Evolutionary conservation across 2,329 filamentous ascomycete genomes (phyloP).

Genomic region (Epichloe sylvatica): DNA sequence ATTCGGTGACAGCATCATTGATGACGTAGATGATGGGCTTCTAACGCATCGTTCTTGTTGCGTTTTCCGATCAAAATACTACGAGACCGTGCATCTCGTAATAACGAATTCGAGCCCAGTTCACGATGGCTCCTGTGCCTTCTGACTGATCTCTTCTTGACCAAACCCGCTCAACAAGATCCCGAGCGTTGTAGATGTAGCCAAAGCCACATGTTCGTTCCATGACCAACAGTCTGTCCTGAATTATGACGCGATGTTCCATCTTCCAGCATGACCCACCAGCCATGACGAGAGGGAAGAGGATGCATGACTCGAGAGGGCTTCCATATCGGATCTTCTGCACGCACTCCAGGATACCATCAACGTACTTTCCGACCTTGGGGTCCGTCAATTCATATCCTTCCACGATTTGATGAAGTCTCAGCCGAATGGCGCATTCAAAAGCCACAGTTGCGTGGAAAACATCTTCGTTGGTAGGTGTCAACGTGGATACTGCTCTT

Average conservation of each 20-base stretch:
- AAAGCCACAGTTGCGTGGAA: constrained; percentile 24
- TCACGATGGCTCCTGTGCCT: constrained; percentile 16
- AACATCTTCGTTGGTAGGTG: constrained; percentile 15
- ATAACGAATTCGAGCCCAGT: constrained; percentile 22
- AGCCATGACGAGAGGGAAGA: constrained; percentile 29
- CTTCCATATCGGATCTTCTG: constrained; percentile 28
- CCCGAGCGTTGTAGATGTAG: constrained; percentile 26
- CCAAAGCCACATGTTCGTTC: constrained; percentile 29
- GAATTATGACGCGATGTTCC: constrained; percentile 25
- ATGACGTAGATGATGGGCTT: not conserved
- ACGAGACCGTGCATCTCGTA: constrained; percentile 23
- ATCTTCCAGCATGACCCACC: constrained; percentile 22
- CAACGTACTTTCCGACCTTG: constrained; percentile 19
- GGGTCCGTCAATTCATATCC: constrained; percentile 24
- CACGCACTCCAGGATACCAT: constrained; percentile 21
- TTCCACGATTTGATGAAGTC: constrained; percentile 28
- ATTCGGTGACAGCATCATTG: not conserved
- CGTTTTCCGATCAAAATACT: constrained; percentile 13
- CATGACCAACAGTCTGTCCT: constrained; percentile 28
- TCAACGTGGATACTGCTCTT: constrained; percentile 12
- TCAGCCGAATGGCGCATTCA: constrained; percentile 26
- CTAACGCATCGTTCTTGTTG: not conserved
- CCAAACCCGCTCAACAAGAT: constrained; percentile 28
- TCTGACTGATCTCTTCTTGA: constrained; percentile 15
- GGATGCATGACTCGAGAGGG: constrained; percentile 24